Evolutionary conservation across 78 protist species (phyloP).

Genomic region (Cavenderia fasciculata): DNA sequence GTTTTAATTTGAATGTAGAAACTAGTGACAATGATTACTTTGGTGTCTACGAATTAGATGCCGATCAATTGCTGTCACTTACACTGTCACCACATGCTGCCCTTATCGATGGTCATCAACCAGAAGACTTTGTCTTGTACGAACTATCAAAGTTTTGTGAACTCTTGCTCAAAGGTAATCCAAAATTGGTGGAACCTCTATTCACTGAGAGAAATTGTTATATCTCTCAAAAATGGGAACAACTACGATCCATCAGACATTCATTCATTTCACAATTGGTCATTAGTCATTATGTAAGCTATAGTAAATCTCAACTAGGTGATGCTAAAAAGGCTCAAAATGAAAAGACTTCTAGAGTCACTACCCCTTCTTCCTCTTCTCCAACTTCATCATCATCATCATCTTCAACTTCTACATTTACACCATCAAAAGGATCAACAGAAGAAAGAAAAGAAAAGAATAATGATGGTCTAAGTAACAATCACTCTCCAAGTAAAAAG

Average conservation of each 20-base stretch:
- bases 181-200: slow-evolving; percentile 60
- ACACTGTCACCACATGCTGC: background rate
- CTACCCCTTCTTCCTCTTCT: too few relatives aligned
- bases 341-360: too few relatives aligned
- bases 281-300: slow-evolving; percentile 34
- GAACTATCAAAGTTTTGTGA: slow-evolving; percentile 33
- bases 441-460: background rate
- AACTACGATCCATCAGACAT: background rate
- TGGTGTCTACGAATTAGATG: slow-evolving; percentile 48
- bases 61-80: slow-evolving; percentile 4
- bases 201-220: slow-evolving; percentile 27
- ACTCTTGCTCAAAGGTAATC: slow-evolving; percentile 53
- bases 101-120: slow-evolving; percentile 51
- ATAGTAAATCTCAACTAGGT: slow-evolving; percentile 36
- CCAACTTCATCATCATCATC: too few relatives aligned
- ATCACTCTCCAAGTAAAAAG: slow-evolving; percentile 42
- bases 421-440: background rate
- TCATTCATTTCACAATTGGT: slow-evolving; percentile 32
- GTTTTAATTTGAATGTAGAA: slow-evolving; percentile 72
- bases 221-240: slow-evolving; percentile 12
- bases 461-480: background rate
- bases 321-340: slow-evolving; percentile 39
- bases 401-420: background rate
- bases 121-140: slow-evolving; percentile 43
- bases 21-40: slow-evolving; percentile 64